A percentile compares a stretch with the other conserved stretches of the same genome.
phyloP scores from a whole-genome alignment of 345 rosid genomes.

The Pistacia atlantica region DNA sequence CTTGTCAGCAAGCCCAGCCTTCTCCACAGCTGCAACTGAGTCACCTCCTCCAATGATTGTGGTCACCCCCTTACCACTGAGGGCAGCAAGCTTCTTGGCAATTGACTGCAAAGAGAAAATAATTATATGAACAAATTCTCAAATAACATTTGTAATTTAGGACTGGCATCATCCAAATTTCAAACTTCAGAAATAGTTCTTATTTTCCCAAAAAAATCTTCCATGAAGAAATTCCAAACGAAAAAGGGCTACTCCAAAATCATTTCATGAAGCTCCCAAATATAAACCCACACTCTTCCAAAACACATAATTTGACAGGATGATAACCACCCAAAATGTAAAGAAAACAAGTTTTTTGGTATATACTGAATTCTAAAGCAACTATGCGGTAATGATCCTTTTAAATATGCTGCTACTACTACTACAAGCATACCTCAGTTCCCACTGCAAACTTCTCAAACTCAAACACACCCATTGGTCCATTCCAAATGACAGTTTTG shows the following conservation, averaged over 20 bases:
- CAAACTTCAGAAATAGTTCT: too few relatives aligned
- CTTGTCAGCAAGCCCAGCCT: conserved; percentile 85
- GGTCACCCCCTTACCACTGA: conserved; percentile 82
- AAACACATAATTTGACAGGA: not conserved
- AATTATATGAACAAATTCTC: not conserved
- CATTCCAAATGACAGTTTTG: conserved; percentile 90
- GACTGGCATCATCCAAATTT: too few relatives aligned
- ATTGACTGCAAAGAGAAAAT: conserved; percentile 50
- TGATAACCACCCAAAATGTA: not conserved
- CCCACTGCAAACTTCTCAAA: conserved; percentile 88
- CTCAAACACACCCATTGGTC: conserved; percentile 98
- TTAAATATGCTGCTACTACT: too few relatives aligned
- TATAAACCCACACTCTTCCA: too few relatives aligned
- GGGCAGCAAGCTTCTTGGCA: conserved; percentile 86
- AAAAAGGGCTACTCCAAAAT: too few relatives aligned
- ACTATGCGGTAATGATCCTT: too few relatives aligned
- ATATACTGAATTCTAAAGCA: too few relatives aligned
- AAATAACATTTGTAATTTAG: too few relatives aligned
- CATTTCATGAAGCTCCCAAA: too few relatives aligned
- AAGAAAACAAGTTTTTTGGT: too few relatives aligned
- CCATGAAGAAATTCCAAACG: too few relatives aligned
- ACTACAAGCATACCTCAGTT: conserved; percentile 58
- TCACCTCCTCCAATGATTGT: conserved; percentile 98
- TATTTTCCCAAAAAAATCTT: too few relatives aligned
- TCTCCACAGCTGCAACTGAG: conserved; percentile 96